Conservation (phyloP, 331 rosid genomes). For the Dryas integrifolia region DNA sequence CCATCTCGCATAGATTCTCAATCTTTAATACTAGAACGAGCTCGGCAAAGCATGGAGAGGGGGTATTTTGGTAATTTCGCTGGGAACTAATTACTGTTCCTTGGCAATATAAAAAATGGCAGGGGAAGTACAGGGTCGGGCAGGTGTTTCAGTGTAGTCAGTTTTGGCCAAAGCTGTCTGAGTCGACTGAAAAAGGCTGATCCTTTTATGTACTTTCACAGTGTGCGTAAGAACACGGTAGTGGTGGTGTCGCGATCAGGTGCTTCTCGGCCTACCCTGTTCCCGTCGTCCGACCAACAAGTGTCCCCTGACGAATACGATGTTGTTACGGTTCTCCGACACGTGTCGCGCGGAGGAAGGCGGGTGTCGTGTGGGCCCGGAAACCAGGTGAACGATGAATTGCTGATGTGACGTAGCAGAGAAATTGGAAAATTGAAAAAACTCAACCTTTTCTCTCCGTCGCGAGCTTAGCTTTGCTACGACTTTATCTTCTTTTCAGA, state of each 20-base stretch:
- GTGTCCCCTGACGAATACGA: constrained; percentile 5
- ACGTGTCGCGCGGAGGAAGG: neutral
- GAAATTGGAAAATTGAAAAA: neutral
- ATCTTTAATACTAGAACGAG: neutral
- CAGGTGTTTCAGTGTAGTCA: neutral
- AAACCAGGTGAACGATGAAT: neutral
- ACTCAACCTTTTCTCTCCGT: neutral
- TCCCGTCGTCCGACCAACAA: neutral
- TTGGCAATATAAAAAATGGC: neutral
- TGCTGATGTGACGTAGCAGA: neutral
- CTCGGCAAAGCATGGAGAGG: neutral
- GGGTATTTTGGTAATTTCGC: neutral
- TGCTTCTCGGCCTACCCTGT: constrained; percentile 1
- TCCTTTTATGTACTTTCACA: constrained; percentile 26
- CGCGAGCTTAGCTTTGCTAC: neutral
- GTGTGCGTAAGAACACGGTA: neutral
- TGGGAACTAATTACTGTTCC: neutral
- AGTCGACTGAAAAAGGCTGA: constrained; percentile 31
- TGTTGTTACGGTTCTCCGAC: neutral
- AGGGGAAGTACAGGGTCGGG: constrained; percentile 33
- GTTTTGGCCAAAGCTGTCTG: neutral
- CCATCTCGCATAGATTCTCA: neutral
- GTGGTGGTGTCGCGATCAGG: constrained; percentile 2
- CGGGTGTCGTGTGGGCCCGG: neutral
- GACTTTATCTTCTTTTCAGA: constrained; percentile 36